Conservation (phyloP, 768 basidiomycete species). For the Panaeolus papilionaceus region DNA sequence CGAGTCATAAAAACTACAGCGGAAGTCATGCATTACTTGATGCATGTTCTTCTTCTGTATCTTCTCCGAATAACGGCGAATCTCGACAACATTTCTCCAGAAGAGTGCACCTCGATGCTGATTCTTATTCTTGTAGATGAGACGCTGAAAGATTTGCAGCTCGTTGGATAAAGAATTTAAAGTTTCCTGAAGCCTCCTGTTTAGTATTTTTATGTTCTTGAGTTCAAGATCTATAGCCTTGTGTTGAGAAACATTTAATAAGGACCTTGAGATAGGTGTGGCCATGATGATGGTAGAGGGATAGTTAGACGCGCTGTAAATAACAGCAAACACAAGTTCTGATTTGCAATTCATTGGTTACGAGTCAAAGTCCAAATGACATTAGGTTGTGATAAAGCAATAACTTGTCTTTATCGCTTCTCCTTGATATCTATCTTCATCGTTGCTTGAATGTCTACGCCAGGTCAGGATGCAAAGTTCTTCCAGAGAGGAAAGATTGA, state of each 20-base stretch:
- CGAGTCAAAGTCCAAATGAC: not conserved
- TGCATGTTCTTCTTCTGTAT: conserved; percentile 38
- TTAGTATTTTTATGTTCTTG: conserved; percentile 62
- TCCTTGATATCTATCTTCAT: not conserved
- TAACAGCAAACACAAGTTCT: conserved; percentile 20
- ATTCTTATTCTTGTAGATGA: conserved; percentile 84
- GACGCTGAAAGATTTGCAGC: conserved; percentile 62
- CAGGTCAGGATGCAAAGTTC: conserved; percentile 90
- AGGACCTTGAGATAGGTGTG: conserved; percentile 28
- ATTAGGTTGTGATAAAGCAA: conserved; percentile 1
- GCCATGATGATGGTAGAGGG: conserved; percentile 20
- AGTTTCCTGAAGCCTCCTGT: conserved; percentile 57
- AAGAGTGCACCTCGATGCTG: conserved; percentile 75
- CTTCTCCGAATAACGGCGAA: conserved; percentile 57
- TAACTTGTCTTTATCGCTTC: not conserved
- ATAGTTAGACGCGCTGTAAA: conserved; percentile 17
- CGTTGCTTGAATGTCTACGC: conserved; percentile 48
- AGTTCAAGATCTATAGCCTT: conserved; percentile 58
- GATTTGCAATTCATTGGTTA: not conserved
- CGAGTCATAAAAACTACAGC: conserved; percentile 58
- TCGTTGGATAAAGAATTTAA: conserved; percentile 54
- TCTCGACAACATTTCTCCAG: conserved; percentile 70
- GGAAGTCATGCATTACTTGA: conserved; percentile 43
- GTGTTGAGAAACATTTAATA: conserved; percentile 38
- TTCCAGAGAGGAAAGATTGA: conserved; percentile 93